Base-by-base conservation (phyloP, 176 grass and related monocot genomes). In the Musa beccarii region DNA sequence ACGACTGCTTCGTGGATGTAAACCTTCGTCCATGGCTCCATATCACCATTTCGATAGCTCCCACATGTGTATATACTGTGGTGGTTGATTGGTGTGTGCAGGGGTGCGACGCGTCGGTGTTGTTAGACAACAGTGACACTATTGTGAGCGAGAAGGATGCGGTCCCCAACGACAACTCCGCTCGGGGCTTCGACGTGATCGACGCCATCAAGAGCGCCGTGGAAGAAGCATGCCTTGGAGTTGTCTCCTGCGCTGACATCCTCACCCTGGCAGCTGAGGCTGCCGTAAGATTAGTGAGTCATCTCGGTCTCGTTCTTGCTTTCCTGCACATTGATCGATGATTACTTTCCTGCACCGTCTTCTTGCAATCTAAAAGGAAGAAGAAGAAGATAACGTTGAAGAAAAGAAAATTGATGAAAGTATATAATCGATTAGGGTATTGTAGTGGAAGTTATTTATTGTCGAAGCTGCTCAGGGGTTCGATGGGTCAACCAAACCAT, bases 41-140 rank as follows among this genome's bases (percentile, higher is more conserved):
- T 43, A 43, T 43, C 34, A 43, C 34, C 34, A 43, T 6, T 43
- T 43, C 34, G 34, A 43, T 4, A 5, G 34, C 34, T 43, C 34
- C 34, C 34, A 43, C 34, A 3, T 29, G 34, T 43, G 34, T 43
- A 43, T 43, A 43, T 5, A 4, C 34, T 43, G 34, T 43, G 3
- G 4, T 43, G 34, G 34, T 43, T 43, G 13, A 68, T 13, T 66
- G 22, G 6, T 66, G 10, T 69, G 34, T 63, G 20, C 17, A 96
- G 93, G 89, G 93, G n/a, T 96, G 89, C 75, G 93, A 96, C 24
- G 93, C 83, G 8, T 96, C 93, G 3, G 1, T 96, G 84, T 63
- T 96, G 64, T 78, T 96, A 52, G 93, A 96, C 2, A 89, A 96
- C 79, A 88, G 89, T 0, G 0, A 85, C 0, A 86, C 10, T 15